Base-by-base conservation (phyloP, 495 filamentous ascomycete genomes). In the Talaromyces liani region DNA sequence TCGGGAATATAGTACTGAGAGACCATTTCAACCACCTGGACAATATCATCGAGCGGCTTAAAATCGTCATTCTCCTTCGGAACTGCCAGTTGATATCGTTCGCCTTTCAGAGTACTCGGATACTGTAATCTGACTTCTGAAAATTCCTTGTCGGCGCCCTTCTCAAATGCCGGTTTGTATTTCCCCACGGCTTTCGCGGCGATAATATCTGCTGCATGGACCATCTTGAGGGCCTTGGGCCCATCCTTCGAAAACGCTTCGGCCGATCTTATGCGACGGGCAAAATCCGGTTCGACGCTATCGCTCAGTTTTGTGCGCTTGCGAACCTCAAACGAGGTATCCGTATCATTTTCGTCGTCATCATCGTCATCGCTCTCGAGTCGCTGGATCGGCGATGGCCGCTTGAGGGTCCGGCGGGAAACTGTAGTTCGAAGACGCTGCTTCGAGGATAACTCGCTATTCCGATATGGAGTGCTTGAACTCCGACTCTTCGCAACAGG, bases 11-110 rank as follows among this genome's bases (percentile, higher is more conserved):
- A 96, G 69, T 86, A 82, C 33, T 84, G 80, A 25, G 85, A 81
- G 25, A 96, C 87, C 27, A 83, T 81, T 63, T 91, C 85, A 56
- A 96, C 86, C 14, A 91, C 88, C 57, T 88, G 82, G 61, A 88
- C 79, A 65, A 97, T 97, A 66, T 98, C 94, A 67, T 88, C 84
- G 62, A 93, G 75, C 5, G 92, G 88, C 65, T 91, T 87, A 76
- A 96, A 97, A 68, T 94, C 85, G 62, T 88, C 82, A 33, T 78
- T 84, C 47, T 94, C 90, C 64, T 85, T 85, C 16, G 90, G 87
- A 60, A 82, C 83, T 33, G 93, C 88, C 7, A 93, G 84, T 62
- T 93, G 80, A 69, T 91, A 98, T 66, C 89, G 82, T 71, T 93
- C 91, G 62, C 80, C 79, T 64, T 84, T 80, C 24, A 84, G 85